Evolutionary conservation across 345 rosid species (phyloP), one percentile per base, ranked within the genome.

Genomic region (Psidium guajava): DNA sequence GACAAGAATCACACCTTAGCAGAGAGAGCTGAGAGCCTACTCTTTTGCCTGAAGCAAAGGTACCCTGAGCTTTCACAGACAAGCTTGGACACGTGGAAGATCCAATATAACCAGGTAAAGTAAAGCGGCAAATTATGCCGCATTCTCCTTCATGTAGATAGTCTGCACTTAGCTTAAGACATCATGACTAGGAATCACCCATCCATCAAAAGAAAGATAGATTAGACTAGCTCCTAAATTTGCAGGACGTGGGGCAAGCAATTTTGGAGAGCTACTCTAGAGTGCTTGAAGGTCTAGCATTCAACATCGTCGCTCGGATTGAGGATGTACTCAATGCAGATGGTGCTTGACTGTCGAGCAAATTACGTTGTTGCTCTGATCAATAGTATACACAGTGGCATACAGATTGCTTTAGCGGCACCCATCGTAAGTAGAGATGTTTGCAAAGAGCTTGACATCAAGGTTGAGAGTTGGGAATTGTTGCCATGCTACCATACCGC

Each of bases 231-330:
- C 44, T 64, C 24, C 44, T 16, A 25, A 44, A 50, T 51, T 87
- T 83, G 89, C 93, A 96, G 99, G 99, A 96, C 91, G 95, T 94
- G 83, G 98, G 97, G 61, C 96, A 96, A 87, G 98, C 99, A 59
- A 89, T 89, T 49, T 84, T 96, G 77, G 99, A 96, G 91, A 95
- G 99, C 90, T 96, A 95, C 87, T 96, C 99, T 2, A 91, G 99
- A 85, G 97, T 95, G 53, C 84, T 96, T 69, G 99, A 96, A 91
- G 97, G 99, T 36, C 85, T 95, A 82, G 99, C 99, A 47, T 96
- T 94, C 92, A 96, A 95, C 88, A 89, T 93, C 58, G 97, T 95
- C 6, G 93, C 99, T 44, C 92, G 99, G 98, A 94, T 94, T 83
- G 98, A 94, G 69, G 98, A 96, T 91, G 98, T 96, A 86, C 91